Conservation (phyloP, 257 asterid species). For the Penstemon davidsonii region DNA sequence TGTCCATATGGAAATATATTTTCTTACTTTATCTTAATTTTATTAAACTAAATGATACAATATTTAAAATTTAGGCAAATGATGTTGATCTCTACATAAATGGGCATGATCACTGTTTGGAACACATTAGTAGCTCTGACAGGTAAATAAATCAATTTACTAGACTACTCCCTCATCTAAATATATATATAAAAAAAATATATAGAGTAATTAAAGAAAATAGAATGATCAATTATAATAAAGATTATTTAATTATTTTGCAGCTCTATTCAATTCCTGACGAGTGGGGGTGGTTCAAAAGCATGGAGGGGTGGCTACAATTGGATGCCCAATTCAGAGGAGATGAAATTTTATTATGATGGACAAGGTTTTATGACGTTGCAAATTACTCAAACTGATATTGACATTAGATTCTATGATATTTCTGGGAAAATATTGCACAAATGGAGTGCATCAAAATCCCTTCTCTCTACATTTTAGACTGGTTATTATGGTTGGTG, state of each 20-base stretch:
- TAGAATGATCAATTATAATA: background rate
- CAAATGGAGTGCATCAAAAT: conserved; percentile 38
- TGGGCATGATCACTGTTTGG: conserved; percentile 56
- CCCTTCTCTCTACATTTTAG: conserved; percentile 26
- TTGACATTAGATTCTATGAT: conserved; percentile 38
- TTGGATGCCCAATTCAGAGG: conserved; percentile 26
- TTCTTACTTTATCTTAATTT: background rate
- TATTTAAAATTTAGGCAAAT: conserved; percentile 33
- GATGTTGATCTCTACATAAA: conserved; percentile 48
- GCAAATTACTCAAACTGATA: conserved; percentile 35
- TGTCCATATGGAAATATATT: too few species aligned
- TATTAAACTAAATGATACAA: background rate
- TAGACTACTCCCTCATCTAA: too few species aligned
- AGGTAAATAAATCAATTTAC: conserved; percentile 25
- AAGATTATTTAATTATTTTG: background rate
- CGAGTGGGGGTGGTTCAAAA: conserved; percentile 52
- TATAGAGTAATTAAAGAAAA: background rate
- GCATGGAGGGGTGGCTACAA: conserved; percentile 41
- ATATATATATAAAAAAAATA: too few species aligned
- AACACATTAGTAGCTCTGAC: conserved; percentile 41
- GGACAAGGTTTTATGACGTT: conserved; percentile 52
- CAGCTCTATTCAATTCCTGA: conserved; percentile 42
- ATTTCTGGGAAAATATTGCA: conserved; percentile 41
- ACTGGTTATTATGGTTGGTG: background rate
- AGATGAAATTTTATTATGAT: conserved; percentile 43